phyloP scores from a whole-genome alignment of 169 alveolate genomes.

The Eimeria acervulina region DNA sequence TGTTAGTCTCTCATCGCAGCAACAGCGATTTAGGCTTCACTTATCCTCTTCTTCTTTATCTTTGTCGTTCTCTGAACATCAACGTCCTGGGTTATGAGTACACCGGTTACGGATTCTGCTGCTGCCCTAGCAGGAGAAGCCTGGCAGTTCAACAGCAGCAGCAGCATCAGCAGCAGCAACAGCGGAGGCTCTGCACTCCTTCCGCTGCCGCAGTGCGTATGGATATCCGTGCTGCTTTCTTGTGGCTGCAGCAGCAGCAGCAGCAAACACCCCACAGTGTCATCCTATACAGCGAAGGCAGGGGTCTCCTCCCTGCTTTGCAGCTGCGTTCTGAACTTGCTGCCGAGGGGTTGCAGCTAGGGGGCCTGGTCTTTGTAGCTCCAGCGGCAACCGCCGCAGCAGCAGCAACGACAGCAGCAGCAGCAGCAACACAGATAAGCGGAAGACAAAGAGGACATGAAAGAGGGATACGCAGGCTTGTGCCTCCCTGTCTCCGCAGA shows the following conservation, averaged over 20 bases:
- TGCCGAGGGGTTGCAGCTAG: constrained; percentile 65
- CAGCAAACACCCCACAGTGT: constrained; percentile 74
- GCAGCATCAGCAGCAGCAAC: constrained; percentile 65
- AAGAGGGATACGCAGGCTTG: neutral
- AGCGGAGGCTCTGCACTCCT: constrained; percentile 61
- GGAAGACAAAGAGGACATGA: constrained; percentile 26
- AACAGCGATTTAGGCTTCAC: constrained; percentile 51
- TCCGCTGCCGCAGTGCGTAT: constrained; percentile 36
- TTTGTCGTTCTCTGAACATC: constrained; percentile 53
- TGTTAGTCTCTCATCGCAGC: constrained; percentile 62
- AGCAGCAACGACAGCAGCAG: constrained; percentile 29
- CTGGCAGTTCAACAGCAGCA: constrained; percentile 12
- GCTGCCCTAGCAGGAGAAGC: constrained; percentile 7
- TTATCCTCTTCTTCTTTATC: neutral
- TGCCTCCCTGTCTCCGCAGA: constrained; percentile 10
- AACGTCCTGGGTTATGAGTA: constrained; percentile 55
- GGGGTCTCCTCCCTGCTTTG: constrained; percentile 53
- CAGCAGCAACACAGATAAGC: neutral
- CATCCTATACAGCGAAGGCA: constrained; percentile 68
- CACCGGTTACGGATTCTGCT: constrained; percentile 65
- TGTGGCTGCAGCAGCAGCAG: constrained; percentile 74
- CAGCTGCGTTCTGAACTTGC: constrained; percentile 56
- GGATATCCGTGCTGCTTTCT: constrained; percentile 60
- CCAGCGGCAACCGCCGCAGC: constrained; percentile 42
- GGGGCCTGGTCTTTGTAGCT: constrained; percentile 65